Evolutionary conservation across 495 filamentous ascomycete genomes (phyloP), one percentile per base, ranked within the genome.

Genomic region (Aspergillus leporis): DNA sequence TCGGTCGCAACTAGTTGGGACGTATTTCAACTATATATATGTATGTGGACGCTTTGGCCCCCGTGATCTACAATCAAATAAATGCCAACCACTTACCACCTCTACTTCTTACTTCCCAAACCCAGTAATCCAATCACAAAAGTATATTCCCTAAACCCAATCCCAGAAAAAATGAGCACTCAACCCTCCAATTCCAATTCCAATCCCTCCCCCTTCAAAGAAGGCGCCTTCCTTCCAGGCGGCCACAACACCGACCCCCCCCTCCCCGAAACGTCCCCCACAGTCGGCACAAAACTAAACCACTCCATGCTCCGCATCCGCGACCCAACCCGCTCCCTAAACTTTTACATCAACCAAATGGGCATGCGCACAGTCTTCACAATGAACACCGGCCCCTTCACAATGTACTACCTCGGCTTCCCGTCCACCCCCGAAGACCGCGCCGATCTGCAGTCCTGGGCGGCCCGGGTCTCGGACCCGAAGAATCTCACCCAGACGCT

Each of bases 281-380:
- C 78, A 36, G 32, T 61, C 23, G 64, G 70, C 56, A 80, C 74
- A 71, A 72, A 68, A 53, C 64, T 80, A 18, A 81, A 80, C 65
- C 79, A 82, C 61, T 55, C 74, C 56, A 72, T 74, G 56, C 64
- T 82, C 53, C 67, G 72, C 53, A 74, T 79, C 48, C 62, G 60
- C 50, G 68, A 81, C 51, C 71, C 77, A 12, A 53, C 61, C 23
- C 67, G 63, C 54, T 76, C 72, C 8, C 65, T 78, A 0, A 62
- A 74, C 59, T 82, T 80, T 70, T 82, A 82, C 55, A 66, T 73
- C 49, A 60, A 75, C 46, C 70, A 78, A 13, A 69, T 82, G 48
- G 79, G 79, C 53, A 77, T 82, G 72, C 78, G 77, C 21, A 66
- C 75, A 12, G 63, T 81, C 43, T 82, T 78, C 65, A 76, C 73